Evolutionary conservation across 1,284 basidiomycete species (phyloP), one percentile per base, ranked within the genome.

Genomic region (Ustilago esculenta): DNA sequence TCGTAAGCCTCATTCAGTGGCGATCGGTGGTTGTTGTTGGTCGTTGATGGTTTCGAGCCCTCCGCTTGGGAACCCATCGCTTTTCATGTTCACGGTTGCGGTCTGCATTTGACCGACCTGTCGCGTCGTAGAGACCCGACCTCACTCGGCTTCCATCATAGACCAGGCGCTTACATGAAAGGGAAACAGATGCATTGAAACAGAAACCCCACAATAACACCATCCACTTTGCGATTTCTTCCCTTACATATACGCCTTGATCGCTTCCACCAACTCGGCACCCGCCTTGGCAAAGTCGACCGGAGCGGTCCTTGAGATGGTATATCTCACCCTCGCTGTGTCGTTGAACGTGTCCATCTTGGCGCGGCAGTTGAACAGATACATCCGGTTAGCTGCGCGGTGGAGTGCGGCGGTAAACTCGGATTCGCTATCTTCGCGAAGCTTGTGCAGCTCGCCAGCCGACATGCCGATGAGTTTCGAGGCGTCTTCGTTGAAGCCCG

Each of bases 401-500:
- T 88, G 85, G 74, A 97, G 83, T 40, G 88, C 84, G 9, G 84
- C 84, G 59, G 86, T 87, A 80, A 87, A 92, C 52, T 86, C 85
- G 18, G 82, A 77, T 10, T 91, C 90, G 76, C 90, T 86, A 12
- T 86, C 85, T 12, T 90, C 87, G 87, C 92, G 77, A 60, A 93
- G 84, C 30, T 86, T 85, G 59, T 90, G 84, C 27, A 98, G 83
- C 37, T 95, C 89, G 77, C 93, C 88, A 14, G 93, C 96, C 17
- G 87, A 84, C 84, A 89, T 89, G 29, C 88, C 90, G 25, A 80
- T 68, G 68, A 98, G 88, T 18, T 85, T 84, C 57, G 88, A 83
- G 3, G 94, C 95, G 25, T 91, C 88, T 14, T 98, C 96, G 82
- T 98, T 97, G 86, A 98, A 98, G 1, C 92, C 93, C 58, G 91